Evolutionary conservation across 1,284 basidiomycete species (phyloP).

Genomic region (Moesziomyces antarcticus): DNA sequence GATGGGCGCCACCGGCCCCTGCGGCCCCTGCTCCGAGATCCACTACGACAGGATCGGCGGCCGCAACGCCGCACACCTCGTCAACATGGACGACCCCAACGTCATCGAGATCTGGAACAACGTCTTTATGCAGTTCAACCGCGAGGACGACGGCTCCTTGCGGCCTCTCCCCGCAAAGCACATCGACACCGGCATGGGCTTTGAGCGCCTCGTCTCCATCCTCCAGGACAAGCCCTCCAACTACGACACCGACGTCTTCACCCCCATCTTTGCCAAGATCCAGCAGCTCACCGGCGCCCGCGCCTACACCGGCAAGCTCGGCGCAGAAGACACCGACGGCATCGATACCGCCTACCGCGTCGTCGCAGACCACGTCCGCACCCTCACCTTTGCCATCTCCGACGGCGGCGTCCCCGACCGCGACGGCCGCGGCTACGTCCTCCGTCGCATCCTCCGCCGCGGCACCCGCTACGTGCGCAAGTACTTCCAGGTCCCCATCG

Average conservation of each 20-base stretch:
- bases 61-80: conserved; percentile 88
- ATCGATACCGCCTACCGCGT: conserved; percentile 98
- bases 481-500: conserved; percentile 93
- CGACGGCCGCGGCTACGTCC: conserved; percentile 93
- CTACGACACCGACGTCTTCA: conserved; percentile 97
- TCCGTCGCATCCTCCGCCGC: conserved; percentile 88
- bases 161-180: conserved; percentile 88
- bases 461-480: conserved; percentile 94
- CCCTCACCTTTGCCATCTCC: conserved; percentile 92
- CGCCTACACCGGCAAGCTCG: conserved; percentile 88
- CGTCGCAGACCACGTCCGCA: conserved; percentile 95
- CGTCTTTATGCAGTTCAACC: conserved; percentile 98
- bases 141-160: conserved; percentile 86
- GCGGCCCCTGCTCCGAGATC: conserved; percentile 97
- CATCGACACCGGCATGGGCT: conserved; percentile 98
- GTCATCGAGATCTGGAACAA: conserved; percentile 99
- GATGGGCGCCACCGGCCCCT: conserved; percentile 98
- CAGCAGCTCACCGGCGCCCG: conserved; percentile 89
- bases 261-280: conserved; percentile 87
- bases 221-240: conserved; percentile 92
- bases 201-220: conserved; percentile 94
- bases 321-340: conserved; percentile 90
- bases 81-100: conserved; percentile 93
- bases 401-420: conserved; percentile 97
- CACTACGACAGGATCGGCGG: conserved; percentile 96